Evolutionary conservation across 176 grass and related monocot genomes (phyloP).

Genomic region (Avena eriantha): DNA sequence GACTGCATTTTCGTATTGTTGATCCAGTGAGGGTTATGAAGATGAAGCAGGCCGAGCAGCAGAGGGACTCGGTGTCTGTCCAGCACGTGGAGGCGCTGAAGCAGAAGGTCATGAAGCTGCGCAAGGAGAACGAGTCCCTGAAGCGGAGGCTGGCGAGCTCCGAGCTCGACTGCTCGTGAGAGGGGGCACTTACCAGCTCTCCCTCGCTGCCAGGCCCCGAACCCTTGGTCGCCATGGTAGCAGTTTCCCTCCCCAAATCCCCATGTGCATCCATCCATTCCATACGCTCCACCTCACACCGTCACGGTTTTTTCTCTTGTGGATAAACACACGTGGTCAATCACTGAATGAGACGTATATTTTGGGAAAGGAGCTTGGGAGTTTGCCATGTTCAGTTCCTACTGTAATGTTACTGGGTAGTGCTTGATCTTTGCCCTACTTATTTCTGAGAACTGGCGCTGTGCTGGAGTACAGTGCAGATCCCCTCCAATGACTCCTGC

Average conservation of each 20-base stretch:
- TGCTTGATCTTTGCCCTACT: background rate
- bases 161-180: conserved; percentile 51
- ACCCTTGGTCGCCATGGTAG: background rate
- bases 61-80: conserved; percentile 64
- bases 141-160: conserved; percentile 71
- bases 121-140: conserved; percentile 86
- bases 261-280: background rate
- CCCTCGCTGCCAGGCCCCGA: too few relatives aligned
- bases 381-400: background rate
- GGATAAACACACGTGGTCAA: background rate
- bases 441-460: background rate
- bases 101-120: conserved; percentile 92
- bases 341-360: background rate
- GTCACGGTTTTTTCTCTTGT: too few relatives aligned
- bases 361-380: background rate
- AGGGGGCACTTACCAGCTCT: too few relatives aligned
- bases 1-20: background rate
- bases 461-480: background rate
- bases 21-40: conserved; percentile 60
- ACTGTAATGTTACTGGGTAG: background rate
- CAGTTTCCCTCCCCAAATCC: background rate
- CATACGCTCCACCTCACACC: background rate
- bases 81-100: conserved; percentile 84
- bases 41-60: conserved; percentile 81
- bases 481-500: background rate